Conservation (phyloP, 2,329 filamentous ascomycete species). For the Graphilbum ipis-grandicollis region DNA sequence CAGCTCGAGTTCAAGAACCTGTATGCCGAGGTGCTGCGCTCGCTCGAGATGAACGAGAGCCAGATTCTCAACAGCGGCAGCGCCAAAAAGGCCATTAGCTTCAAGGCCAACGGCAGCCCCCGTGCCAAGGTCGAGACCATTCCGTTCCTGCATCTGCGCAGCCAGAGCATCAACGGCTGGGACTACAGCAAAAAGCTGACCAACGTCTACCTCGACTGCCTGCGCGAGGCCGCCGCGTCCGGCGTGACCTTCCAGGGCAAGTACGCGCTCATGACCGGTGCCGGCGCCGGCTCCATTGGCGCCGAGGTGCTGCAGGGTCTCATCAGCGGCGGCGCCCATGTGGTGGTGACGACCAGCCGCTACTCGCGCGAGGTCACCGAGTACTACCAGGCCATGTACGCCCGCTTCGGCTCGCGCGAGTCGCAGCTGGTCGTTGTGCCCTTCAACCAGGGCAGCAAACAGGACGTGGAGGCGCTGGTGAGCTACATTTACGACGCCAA, state of each 20-base stretch:
- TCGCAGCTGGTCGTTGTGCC: slow-evolving; percentile 96
- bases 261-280: slow-evolving; percentile 95
- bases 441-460: slow-evolving; percentile 98
- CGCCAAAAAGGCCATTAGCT: slow-evolving; percentile 26
- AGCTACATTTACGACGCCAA: slow-evolving; percentile 96
- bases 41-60: slow-evolving; percentile 92
- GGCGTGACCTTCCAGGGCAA: slow-evolving; percentile 90
- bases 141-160: slow-evolving; percentile 92
- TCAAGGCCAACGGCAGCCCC: slow-evolving; percentile 33
- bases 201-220: slow-evolving; percentile 74
- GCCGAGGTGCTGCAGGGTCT: slow-evolving; percentile 91
- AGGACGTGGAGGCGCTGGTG: slow-evolving; percentile 85
- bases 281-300: slow-evolving; percentile 92
- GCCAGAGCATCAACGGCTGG: slow-evolving; percentile 86
- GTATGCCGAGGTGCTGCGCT: slow-evolving; percentile 86
- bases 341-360: slow-evolving; percentile 88
- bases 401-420: slow-evolving; percentile 78
- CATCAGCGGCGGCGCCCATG: slow-evolving; percentile 91
- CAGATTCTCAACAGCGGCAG: slow-evolving; percentile 61
- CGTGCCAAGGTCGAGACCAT: slow-evolving; percentile 96
- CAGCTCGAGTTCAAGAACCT: slow-evolving; percentile 92
- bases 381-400: slow-evolving; percentile 98
- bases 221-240: slow-evolving; percentile 72
- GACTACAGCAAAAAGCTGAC: slow-evolving; percentile 99
- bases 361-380: slow-evolving; percentile 96